phyloP scores from a whole-genome alignment of 2,329 filamentous ascomycete species.

The Alternaria incomplexa region DNA sequence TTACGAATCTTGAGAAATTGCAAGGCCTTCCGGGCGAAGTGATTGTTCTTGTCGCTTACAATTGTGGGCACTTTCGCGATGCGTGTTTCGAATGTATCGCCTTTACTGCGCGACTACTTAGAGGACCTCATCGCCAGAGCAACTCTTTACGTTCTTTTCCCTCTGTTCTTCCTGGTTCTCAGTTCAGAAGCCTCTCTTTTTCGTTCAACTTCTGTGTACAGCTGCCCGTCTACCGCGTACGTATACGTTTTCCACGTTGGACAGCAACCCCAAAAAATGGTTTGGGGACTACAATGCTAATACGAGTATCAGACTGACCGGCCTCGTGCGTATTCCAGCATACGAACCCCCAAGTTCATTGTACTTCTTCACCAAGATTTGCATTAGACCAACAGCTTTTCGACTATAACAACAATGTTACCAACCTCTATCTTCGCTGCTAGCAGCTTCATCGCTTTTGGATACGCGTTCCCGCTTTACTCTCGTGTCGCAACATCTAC shows the following conservation, averaged over 20 bases:
- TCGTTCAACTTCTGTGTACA: neutral
- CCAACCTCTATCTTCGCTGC: constrained; percentile 14
- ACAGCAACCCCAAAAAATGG: neutral
- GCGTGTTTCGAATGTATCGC: neutral
- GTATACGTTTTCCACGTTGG: neutral
- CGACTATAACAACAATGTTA: neutral
- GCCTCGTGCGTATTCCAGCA: neutral
- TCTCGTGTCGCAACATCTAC: constrained; percentile 7
- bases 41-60: neutral
- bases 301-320: neutral
- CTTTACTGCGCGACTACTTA: neutral
- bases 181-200: neutral
- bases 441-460: constrained; percentile 37
- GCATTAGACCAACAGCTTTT: neutral
- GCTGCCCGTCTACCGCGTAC: neutral
- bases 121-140: neutral
- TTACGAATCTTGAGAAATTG: neutral
- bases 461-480: constrained; percentile 29
- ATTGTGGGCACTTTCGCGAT: neutral
- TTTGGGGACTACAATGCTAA: neutral
- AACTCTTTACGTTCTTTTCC: neutral
- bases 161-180: neutral
- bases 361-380: neutral
- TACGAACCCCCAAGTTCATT: neutral
- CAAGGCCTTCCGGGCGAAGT: neutral